phyloP scores from a whole-genome alignment of 805 yeast genomes.

The Scheffersomyces amazonensis region DNA sequence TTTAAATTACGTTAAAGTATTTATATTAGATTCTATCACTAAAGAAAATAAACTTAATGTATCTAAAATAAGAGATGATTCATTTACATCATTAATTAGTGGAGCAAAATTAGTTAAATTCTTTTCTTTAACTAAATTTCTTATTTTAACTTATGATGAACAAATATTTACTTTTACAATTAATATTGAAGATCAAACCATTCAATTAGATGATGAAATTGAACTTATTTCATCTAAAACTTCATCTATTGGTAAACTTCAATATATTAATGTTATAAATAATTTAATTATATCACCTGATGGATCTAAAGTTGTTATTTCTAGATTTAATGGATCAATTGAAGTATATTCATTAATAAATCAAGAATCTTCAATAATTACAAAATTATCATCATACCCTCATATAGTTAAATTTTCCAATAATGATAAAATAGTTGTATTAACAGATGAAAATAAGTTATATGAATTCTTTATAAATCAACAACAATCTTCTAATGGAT shows the following conservation, averaged over 20 bases:
- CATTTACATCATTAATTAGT: conserved; percentile 35
- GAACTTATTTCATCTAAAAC: conserved; percentile 20
- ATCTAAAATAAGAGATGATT: conserved; percentile 48
- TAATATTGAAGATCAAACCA: conserved; percentile 26
- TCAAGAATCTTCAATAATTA: conserved; percentile 37
- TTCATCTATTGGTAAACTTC: conserved; percentile 1
- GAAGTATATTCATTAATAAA: conserved; percentile 41
- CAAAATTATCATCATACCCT: conserved; percentile 58
- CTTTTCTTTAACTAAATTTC: conserved; percentile 40
- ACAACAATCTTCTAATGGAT: conserved; percentile 17
- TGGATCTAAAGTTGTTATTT: conserved; percentile 48
- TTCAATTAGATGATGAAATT: conserved; percentile 43
- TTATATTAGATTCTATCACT: conserved; percentile 51
- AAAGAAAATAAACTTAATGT: conserved; percentile 42
- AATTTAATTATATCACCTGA: conserved; percentile 48
- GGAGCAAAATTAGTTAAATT: conserved; percentile 61
- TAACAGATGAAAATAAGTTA: conserved; percentile 72
- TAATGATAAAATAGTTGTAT: conserved; percentile 52
- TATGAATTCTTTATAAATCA: conserved; percentile 56
- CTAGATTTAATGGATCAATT: conserved; percentile 65
- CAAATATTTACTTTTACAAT: conserved; percentile 48
- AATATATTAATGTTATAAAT: conserved; percentile 33
- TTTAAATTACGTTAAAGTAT: conserved; percentile 63
- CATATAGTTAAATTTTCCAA: conserved; percentile 59
- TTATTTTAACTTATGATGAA: conserved; percentile 59